Evolutionary conservation across 768 basidiomycete species (phyloP), one percentile per base, ranked within the genome.

Genomic region (Leccinum obscurum): DNA sequence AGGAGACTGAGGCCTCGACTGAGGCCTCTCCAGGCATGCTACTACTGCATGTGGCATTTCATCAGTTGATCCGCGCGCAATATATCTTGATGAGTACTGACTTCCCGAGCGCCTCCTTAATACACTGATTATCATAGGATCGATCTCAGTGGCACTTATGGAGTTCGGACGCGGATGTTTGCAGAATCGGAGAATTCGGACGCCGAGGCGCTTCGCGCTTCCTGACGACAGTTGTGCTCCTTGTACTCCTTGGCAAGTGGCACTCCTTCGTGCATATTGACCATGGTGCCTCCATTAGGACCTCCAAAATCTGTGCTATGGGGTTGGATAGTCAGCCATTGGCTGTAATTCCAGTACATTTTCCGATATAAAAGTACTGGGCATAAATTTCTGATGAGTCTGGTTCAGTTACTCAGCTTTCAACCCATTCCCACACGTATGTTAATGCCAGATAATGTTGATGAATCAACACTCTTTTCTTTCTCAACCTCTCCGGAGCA

Each of bases 11-110:
- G 10, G 28, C n/a, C 30, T 34, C 48, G n/a, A 57, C 52, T 55
- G 60, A 39, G 6, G 15, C n/a, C 51, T 50, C 14, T 17, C 56
- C 62, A 56, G 55, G 9, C 41, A 52, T 32, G 11, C 17, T n/a
- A 7, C 6, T 28, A 50, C 17, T 35, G 17, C 54, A 53, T 41
- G 60, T 53, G 62, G 62, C 54, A 3, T 24, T 34, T 24, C 22
- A 22, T 17, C 30, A 37, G 37, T 17, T 17, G 6, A 41, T 2
- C 7, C 6, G 17, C 2, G 39, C 17, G 17, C 4, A 7, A n/a
- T 8, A 17, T 41, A 9, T n/a, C 32, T 34, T 34, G 32, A 34
- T 34, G 32, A 34, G 34, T 35, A 35, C 34, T 35, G 10, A 35
- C 13, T 11, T 32, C 0, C 32, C 32, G 32, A 32, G 32, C 32